Evolutionary conservation across 257 asterid species (phyloP), one percentile per base, ranked within the genome.

Genomic region (Oldenlandia corymbosa): DNA sequence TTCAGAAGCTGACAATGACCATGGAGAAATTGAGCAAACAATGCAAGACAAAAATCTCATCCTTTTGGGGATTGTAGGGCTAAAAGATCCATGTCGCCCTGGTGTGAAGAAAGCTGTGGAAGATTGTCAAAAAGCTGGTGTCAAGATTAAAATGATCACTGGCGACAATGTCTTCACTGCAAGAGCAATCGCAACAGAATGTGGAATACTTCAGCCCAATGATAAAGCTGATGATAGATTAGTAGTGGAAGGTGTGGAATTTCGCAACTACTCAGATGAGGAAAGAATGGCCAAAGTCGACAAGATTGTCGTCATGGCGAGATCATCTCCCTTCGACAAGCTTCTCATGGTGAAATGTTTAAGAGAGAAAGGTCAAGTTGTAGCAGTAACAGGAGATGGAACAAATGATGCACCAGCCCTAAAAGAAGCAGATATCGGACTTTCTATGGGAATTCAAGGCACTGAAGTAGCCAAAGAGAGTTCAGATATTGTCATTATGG

Each of bases 381-480:
- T 68, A 12, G 72, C 66, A 24, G 72, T 68, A n/a, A 68, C 72
- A 30, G 72, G 72, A 12, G 72, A 67, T 24, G 72, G 72, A 21
- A 68, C 66, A 5, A 68, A 58, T n/a, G 72, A 68, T 68, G 72
- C 72, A 5, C 72, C 66, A 3, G 66, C 66, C 13, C 31, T 68
- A 7, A 68, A 68, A 36, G 72, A 68, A 48, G 72, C 72, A 32
- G 72, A 58, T 49, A 52, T 58, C 17, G 72, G 71, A 2, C 43
- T 67, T 24, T 67, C 71, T 2, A 67, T 67, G 65, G 72, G 72
- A 8, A 68, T 68, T 2, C 72, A 68, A 48, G 72, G 72, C 7
- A 58, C 72, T 4, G 72, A 68, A n/a, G 72, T 58, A 34, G 72
- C 72, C 10, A 58, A 68, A 26, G 66, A 68, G 72, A 68, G 72